Base-by-base conservation (phyloP, 768 basidiomycete species). In the Cystofilobasidium ferigula region DNA sequence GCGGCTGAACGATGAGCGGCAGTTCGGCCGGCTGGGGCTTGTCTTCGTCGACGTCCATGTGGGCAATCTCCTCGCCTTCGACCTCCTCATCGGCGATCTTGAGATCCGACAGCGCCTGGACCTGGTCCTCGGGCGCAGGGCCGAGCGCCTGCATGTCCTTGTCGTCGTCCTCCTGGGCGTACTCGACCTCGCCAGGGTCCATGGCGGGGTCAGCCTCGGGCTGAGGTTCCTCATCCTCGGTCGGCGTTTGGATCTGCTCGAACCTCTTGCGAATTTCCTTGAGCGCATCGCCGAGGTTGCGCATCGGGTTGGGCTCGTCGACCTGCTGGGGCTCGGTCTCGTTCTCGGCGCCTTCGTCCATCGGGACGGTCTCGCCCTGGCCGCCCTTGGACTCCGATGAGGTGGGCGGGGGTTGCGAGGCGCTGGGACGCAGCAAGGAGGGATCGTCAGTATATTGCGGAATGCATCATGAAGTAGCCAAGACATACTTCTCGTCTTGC, bases 71-170 rank as follows among this genome's bases (percentile, higher is more conserved):
- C 42, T 70, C 59, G 30, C 67, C 62, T 42, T 68, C 67, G 35
- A 71, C 74, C 20, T 82, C 80, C 3, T 83, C 84, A 68, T 89
- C 88, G 32, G 84, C 75, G 69, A 95, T 79, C 53, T 83, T 86
- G 40, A 97, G 83, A 59, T 94, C 86, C 69, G 86, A 81, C 54
- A 95, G 78, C 72, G 86, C 88, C 22, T 87, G 86, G 14, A 83
- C 82, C 73, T 92, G 84, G 70, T 94, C 90, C 48, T 89, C 85
- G 13, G 82, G 84, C 3, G 93, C 86, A 0, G 89, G 84, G 8
- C 90, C 94, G 26, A 98, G 81, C 0, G 92, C 90, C 76, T 94
- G 90, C 83, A 87, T 87, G 38, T 86, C 82, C 62, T 86, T 78
- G 68, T 82, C 83, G 57, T 86, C 85, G 43, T 85, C 85, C 1